Evolutionary conservation across 805 yeast genomes (phyloP).

Genomic region (Wickerhamiella spandovensis): DNA sequence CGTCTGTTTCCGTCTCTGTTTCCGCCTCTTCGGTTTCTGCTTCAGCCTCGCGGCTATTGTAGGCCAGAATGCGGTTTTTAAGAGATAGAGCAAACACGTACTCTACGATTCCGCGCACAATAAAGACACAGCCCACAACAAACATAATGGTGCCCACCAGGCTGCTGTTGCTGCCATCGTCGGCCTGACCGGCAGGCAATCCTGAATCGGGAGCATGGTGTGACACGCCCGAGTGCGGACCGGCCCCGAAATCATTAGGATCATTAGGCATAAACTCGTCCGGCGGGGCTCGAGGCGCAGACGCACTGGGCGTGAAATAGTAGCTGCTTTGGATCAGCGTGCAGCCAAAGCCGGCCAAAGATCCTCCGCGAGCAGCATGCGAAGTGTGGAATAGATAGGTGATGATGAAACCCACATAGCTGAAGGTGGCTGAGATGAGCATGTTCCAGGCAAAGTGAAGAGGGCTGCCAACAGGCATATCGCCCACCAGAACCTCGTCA

Average conservation of each 20-base stretch:
- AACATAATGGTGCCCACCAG: slow-evolving; percentile 49
- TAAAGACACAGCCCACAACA: slow-evolving; percentile 52
- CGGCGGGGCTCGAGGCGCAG: slow-evolving; percentile 17
- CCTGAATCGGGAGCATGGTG: slow-evolving; percentile 6
- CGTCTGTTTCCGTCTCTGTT: not conserved
- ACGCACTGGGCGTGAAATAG: slow-evolving; percentile 36
- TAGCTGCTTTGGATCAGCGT: slow-evolving; percentile 65
- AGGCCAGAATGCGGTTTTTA: slow-evolving; percentile 44
- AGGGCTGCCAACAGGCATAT: slow-evolving; percentile 88
- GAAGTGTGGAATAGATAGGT: slow-evolving; percentile 89
- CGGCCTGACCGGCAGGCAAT: slow-evolving; percentile 21
- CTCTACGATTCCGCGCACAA: slow-evolving; percentile 55
- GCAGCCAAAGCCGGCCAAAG: slow-evolving; percentile 80
- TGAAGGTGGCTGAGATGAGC: slow-evolving; percentile 81
- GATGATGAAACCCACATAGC: slow-evolving; percentile 80
- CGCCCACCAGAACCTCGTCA: slow-evolving; percentile 89
- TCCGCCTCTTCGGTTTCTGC: not conserved
- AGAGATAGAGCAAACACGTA: slow-evolving; percentile 63
- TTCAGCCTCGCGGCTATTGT: slow-evolving; percentile 4
- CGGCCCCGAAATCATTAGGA: slow-evolving; percentile 43
- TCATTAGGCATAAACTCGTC: slow-evolving; percentile 38
- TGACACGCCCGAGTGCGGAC: slow-evolving; percentile 8
- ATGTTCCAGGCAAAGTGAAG: slow-evolving; percentile 83
- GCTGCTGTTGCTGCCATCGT: not conserved
- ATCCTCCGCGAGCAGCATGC: slow-evolving; percentile 93